These are phyloP conservation scores for Cordyceps farinosa DNA, from an alignment of 2,329 filamentous ascomycete genomes.

Conservation along the genomic window DNA sequence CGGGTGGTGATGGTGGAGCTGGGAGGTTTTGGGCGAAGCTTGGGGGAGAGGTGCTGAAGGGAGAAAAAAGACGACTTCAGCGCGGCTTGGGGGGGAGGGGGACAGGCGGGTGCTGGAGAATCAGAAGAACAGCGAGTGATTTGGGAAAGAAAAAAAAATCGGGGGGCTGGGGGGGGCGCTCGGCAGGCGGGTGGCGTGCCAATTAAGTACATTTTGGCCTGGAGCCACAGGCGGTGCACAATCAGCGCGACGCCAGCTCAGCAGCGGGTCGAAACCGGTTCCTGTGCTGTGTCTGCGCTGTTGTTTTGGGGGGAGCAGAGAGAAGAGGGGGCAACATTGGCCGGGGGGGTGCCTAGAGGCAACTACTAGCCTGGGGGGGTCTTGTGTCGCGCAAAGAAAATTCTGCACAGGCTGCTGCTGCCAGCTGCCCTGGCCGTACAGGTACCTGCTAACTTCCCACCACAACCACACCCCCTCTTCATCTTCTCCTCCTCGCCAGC, in stretches of 20 bases:
- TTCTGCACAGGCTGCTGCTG: not conserved
- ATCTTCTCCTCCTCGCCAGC: not conserved
- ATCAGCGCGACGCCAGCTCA: slow-evolving; percentile 26
- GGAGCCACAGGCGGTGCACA: slow-evolving; percentile 20
- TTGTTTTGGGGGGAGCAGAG: not conserved
- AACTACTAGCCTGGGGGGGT: not conserved
- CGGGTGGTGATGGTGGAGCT: slow-evolving; percentile 24
- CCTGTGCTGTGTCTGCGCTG: not conserved
- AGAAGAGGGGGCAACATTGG: not conserved
- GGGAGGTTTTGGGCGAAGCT: slow-evolving; percentile 23
- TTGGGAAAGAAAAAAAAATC: slow-evolving; percentile 21
- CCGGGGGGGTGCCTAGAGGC: not conserved
- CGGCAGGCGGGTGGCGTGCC: slow-evolving; percentile 31
- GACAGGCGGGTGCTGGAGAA: slow-evolving; percentile 28
- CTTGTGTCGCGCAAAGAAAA: slow-evolving; percentile 8
- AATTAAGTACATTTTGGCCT: slow-evolving; percentile 34
- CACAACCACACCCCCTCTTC: not conserved
- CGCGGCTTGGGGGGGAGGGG: slow-evolving; percentile 27
- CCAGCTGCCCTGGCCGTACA: not conserved
- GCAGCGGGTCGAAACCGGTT: not conserved
- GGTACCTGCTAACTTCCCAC: slow-evolving; percentile 2
- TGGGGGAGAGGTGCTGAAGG: slow-evolving; percentile 17
- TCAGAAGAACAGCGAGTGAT: slow-evolving; percentile 18
- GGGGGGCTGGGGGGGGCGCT: slow-evolving; percentile 25
- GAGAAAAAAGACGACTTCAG: slow-evolving; percentile 25